Base-by-base conservation (phyloP, 345 rosid species). In the Arabis alpina region DNA sequence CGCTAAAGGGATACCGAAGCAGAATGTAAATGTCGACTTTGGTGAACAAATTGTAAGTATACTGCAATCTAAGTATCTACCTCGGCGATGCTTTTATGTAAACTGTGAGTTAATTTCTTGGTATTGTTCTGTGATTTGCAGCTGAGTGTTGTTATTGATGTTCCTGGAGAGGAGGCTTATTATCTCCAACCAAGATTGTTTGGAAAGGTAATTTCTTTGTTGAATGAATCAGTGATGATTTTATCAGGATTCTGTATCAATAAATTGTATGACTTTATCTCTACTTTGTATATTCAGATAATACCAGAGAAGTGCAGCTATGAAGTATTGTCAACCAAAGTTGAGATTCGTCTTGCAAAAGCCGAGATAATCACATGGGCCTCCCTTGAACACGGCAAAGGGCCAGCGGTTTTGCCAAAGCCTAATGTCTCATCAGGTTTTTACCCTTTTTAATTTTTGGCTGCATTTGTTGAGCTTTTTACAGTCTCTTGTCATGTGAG, bases 21-120 rank as follows among this genome's bases (percentile, higher is more conserved):
- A 83, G 30, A 72, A 69, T 74, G 90, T 91, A 43, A 30, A 68
- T 9, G 78, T 89, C 16, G 90, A 87, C 61, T 91, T 83, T 75
- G 98, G 98, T 23, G 98, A 89, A 82, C 99, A 94, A 59, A 89
- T 88, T 42, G 99, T 94, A 76, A 76, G 99, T 90, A 80, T 69
- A 87, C 44, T 55, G 52, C 36, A 49, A 49, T 36, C 68, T 6
- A 42, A 41, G 25, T 59, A 53, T 25, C 27, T 23, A 23, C 7
- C 53, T 67, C 7, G 41, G 19, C 15, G 51, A 42, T 9, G 10
- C 54, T 41, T 57, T 0, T 47, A 27, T 69, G 14, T 8, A 2
- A 5, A 51, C 15, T 24, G 51, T 14, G 56, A 24, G 53, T 32
- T 54, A 23, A 49, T 15, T 11, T 24, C 3, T 51, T 13, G 30